Percentiles rank a stretch among this genome's conserved stretches.
phyloP scores from a whole-genome alignment of 495 filamentous ascomycete species.

The Xylaria castorea region DNA sequence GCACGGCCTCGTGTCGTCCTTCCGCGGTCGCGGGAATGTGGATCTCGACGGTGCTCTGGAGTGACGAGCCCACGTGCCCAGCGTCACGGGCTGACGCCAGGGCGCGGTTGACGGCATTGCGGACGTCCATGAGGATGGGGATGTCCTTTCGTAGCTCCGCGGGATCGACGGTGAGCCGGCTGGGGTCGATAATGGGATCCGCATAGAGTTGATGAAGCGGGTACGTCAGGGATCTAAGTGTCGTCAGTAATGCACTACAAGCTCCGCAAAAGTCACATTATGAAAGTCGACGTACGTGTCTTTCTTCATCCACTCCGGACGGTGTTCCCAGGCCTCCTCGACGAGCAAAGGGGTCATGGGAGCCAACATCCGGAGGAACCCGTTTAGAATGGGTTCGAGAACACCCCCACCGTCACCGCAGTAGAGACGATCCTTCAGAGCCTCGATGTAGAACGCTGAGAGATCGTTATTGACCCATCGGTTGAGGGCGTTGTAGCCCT shows the following conservation, averaged over 20 bases:
- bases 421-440: slow-evolving; percentile 89
- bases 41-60: slow-evolving; percentile 71
- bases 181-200: slow-evolving; percentile 45
- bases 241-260: slow-evolving; percentile 13
- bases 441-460: slow-evolving; percentile 92
- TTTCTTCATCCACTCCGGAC: slow-evolving; percentile 66
- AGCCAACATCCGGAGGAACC: slow-evolving; percentile 76
- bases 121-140: slow-evolving; percentile 61
- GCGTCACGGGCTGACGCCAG: slow-evolving; percentile 69
- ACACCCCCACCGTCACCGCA: slow-evolving; percentile 73
- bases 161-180: slow-evolving; percentile 41
- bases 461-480: slow-evolving; percentile 81
- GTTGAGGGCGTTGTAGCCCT: slow-evolving; percentile 73
- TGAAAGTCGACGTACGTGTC: slow-evolving; percentile 35
- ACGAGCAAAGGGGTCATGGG: slow-evolving; percentile 86
- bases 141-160: slow-evolving; percentile 54
- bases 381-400: slow-evolving; percentile 69
- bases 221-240: slow-evolving; percentile 36
- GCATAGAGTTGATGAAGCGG: slow-evolving; percentile 52
- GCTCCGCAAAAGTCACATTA: not conserved
- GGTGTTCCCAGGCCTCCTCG: slow-evolving; percentile 85
- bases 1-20: slow-evolving; percentile 21
- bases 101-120: slow-evolving; percentile 69
- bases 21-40: slow-evolving; percentile 37
- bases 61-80: slow-evolving; percentile 74